phyloP scores from a whole-genome alignment of 495 filamentous ascomycete genomes.

The Xylaria grammica region DNA sequence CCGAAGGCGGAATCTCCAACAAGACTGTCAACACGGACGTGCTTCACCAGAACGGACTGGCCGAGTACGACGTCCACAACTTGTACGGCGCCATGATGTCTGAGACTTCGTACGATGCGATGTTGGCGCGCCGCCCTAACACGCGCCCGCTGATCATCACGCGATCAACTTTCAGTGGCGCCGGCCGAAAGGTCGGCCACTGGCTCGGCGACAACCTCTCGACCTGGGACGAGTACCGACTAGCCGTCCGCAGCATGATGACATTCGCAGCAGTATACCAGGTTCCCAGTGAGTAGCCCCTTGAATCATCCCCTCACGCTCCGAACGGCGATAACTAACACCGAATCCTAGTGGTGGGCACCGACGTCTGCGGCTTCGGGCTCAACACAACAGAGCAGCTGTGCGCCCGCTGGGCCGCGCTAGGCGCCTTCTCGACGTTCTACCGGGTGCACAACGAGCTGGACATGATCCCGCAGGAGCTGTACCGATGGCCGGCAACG shows the following conservation, averaged over 20 bases:
- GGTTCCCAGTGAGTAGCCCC: slow-evolving; percentile 57
- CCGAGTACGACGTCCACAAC: slow-evolving; percentile 83
- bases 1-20: slow-evolving; percentile 67
- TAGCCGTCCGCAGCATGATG: slow-evolving; percentile 70
- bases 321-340: slow-evolving; percentile 1
- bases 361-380: slow-evolving; percentile 81
- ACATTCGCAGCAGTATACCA: slow-evolving; percentile 83
- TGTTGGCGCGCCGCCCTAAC: slow-evolving; percentile 70
- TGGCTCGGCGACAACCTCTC: slow-evolving; percentile 88
- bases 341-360: slow-evolving; percentile 63
- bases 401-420: slow-evolving; percentile 82
- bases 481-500: slow-evolving; percentile 74
- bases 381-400: slow-evolving; percentile 76
- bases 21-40: slow-evolving; percentile 77
- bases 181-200: slow-evolving; percentile 77
- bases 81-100: slow-evolving; percentile 90
- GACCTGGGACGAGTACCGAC: slow-evolving; percentile 73
- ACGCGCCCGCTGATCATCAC: slow-evolving; percentile 81
- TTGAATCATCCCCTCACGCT: neutral
- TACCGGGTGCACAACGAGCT: slow-evolving; percentile 72
- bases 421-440: slow-evolving; percentile 83
- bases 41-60: slow-evolving; percentile 71
- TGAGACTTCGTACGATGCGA: slow-evolving; percentile 65
- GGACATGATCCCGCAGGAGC: slow-evolving; percentile 66
- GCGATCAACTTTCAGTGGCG: slow-evolving; percentile 81